These are phyloP conservation scores for Vigna unguiculata DNA, from an alignment of 306 rosid species.

Conservation along the genomic window DNA sequence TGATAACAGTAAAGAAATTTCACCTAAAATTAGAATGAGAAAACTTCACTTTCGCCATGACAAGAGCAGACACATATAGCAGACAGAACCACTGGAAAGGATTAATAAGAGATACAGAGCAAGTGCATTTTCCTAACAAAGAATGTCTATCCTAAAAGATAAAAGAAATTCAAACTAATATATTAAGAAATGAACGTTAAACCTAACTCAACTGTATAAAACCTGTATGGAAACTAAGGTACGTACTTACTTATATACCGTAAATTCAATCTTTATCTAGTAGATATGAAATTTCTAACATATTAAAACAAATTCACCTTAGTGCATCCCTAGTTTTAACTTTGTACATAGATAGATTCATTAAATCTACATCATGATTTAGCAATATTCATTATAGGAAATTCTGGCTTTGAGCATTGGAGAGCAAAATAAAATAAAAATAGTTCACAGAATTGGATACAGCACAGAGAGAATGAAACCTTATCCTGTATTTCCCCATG, in stretches of 20 bases:
- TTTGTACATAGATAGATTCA: background rate
- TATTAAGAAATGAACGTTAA: no score
- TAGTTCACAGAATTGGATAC: conserved; percentile 3
- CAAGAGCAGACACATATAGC: background rate
- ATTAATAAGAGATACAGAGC: background rate
- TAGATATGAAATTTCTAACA: no score
- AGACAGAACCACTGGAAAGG: background rate
- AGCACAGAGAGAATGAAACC: conserved; percentile 49
- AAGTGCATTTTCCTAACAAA: conserved; percentile 17
- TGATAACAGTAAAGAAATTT: conserved; percentile 14
- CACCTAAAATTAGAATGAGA: background rate
- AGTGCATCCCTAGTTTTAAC: background rate
- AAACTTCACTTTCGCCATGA: background rate
- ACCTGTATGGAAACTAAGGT: no score
- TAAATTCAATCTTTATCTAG: no score
- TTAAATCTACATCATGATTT: background rate
- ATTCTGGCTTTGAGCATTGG: conserved; percentile 32
- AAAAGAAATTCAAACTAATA: background rate
- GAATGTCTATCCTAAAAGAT: background rate
- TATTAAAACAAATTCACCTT: conserved; percentile 11
- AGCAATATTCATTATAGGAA: conserved; percentile 1
- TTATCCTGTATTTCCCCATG: conserved; percentile 74
- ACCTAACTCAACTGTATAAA: no score
- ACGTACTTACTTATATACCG: no score
- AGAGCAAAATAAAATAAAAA: conserved; percentile 15